Conservation (phyloP, 2,329 filamentous ascomycete genomes). For the Nemania bipapillata region DNA sequence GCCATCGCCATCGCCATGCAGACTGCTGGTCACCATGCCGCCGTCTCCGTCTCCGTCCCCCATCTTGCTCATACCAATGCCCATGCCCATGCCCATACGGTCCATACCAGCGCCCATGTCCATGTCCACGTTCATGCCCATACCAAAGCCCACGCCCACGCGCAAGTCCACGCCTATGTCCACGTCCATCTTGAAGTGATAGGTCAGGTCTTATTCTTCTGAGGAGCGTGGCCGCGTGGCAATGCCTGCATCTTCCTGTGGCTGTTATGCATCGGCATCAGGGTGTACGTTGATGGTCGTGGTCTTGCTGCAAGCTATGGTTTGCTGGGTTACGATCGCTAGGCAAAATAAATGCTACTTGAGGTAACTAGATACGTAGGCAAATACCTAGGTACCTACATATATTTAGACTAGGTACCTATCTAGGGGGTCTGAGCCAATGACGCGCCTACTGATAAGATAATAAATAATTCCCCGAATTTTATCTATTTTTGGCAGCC, state of each 20-base stretch:
- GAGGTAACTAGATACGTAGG: no score
- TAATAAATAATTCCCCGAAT: slow-evolving; percentile 26
- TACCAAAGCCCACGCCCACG: no score
- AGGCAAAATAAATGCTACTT: not conserved
- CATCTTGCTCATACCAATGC: not conserved
- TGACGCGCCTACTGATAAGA: slow-evolving; percentile 16
- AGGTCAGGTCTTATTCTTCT: not conserved
- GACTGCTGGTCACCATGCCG: slow-evolving; percentile 31
- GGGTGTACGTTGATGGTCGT: not conserved
- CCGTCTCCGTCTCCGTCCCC: slow-evolving; percentile 42
- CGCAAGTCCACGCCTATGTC: no score
- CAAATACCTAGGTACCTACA: no score
- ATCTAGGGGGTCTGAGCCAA: not conserved
- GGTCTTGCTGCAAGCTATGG: not conserved
- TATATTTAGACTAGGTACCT: no score
- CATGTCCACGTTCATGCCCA: not conserved
- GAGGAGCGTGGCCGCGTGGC: not conserved
- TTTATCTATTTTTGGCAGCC: slow-evolving; percentile 19
- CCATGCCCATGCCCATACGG: not conserved
- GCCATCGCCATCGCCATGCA: slow-evolving; percentile 16
- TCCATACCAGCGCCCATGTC: no score
- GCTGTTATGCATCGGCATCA: not conserved
- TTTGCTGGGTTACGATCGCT: not conserved
- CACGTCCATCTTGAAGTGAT: not conserved
- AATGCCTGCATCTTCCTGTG: slow-evolving; percentile 12